Base-by-base conservation (phyloP, 805 yeast species). In the Schizosaccharomyces lindneri region DNA sequence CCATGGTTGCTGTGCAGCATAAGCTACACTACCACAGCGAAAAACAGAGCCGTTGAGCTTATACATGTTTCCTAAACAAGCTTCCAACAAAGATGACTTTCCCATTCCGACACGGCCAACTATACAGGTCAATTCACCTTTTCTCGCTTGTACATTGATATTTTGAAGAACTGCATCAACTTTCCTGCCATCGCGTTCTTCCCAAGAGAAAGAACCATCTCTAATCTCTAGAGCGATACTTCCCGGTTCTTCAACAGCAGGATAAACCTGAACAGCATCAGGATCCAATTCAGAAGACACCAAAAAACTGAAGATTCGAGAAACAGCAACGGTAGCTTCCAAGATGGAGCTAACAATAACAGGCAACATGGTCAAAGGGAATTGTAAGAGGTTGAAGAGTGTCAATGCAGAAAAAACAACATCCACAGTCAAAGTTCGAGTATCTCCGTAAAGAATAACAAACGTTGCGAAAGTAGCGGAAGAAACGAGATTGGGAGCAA, bases 1-100 rank as follows among this genome's bases (percentile, higher is more conserved):
- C 98, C 98, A 93, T 1, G 98, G 94, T 48, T 85, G 82, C 72
- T 89, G 97, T 1, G 95, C 82, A 55, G 85, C 95, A 70, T 89
- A 90, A 0, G 97, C 97, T 43, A 86, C 76, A 59, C 79, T 76
- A 55, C 97, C 97, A 68, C 79, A 83, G 11, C 83, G 79, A 19
- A 75, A 74, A 4, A 85, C 89, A 24, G 78, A 73, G 55, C 97
- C 97, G 61, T 79, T 78, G 21, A 81, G 76, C 70, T 84, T 83
- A 70, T 84, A 81, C 65, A 89, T 75, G 67, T 88, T 94, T 64
- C 97, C 97, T 55, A 87, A 73, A 41, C 88, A 73, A 19, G 90
- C 80, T 71, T 85, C 87, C 63, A 87, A 75, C 43, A 89, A 74
- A 0, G 95, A 85, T 17, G 94, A 83, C 69, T 89, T 89, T 65